Evolutionary conservation across 129 eudicot genomes (phyloP).

Genomic region (Artemisia tridentata): DNA sequence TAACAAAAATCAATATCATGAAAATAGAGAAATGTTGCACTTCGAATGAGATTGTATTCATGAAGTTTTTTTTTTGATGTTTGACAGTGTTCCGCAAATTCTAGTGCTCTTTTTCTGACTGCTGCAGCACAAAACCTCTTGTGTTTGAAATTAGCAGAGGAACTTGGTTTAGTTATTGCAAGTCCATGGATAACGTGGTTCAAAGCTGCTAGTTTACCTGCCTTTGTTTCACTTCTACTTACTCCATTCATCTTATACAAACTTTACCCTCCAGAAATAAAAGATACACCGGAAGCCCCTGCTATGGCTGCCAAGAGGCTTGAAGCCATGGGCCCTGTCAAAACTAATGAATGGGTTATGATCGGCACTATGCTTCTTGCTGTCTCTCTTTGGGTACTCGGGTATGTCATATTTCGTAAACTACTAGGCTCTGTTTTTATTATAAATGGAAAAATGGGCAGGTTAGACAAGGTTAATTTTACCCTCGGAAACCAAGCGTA

Average conservation of each 20-base stretch:
- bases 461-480: background rate
- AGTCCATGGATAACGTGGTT: conserved; percentile 92
- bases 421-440: conserved; percentile 3
- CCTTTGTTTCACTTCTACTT: conserved; percentile 60
- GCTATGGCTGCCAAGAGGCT: conserved; percentile 81
- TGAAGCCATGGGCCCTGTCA: conserved; percentile 83
- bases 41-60: conserved; percentile 9
- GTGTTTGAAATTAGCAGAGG: conserved; percentile 91
- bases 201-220: conserved; percentile 88
- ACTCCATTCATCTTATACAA: conserved; percentile 79
- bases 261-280: conserved; percentile 85
- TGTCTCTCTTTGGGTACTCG: conserved; percentile 83
- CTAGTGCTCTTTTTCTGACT: conserved; percentile 98
- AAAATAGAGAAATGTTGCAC: background rate
- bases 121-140: conserved; percentile 98
- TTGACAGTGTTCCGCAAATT: conserved; percentile 80
- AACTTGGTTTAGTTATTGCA: conserved; percentile 74
- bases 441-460: background rate
- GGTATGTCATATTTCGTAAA: conserved; percentile 48
- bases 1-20: background rate
- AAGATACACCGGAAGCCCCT: conserved; percentile 97
- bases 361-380: conserved; percentile 92
- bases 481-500: background rate
- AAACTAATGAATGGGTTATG: conserved; percentile 89
- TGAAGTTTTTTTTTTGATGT: conserved; percentile 28